Base-by-base conservation (phyloP, 306 rosid genomes). In the Trifolium pratense region DNA sequence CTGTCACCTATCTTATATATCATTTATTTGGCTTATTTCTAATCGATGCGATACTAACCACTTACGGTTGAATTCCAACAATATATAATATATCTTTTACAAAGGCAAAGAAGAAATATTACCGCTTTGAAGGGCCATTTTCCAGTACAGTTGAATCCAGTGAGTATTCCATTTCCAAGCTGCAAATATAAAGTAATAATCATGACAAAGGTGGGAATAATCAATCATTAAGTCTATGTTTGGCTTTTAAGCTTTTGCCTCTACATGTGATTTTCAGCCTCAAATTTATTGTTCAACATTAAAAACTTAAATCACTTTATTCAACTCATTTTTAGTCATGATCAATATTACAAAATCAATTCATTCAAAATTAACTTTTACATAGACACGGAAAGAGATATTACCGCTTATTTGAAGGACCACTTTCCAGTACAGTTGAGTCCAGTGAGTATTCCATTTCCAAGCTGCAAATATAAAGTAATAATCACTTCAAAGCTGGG, bases 361-460 rank as follows among this genome's bases (percentile, higher is more conserved):
- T 8, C 42, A 37, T 37, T 37, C 11, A 37, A 37, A 37, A 37
- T 40, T 14, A 40, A 40, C 45, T 48, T 16, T 51, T 1, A 51
- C 57, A 57, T 0, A 57, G 31, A 15, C 64, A 76, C 5, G 53
- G n/a, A 12, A 21, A 48, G 73, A 65, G 56, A 66, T n/a, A 45
- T 58, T 81, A 90, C 99, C 97, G 81, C 78, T 94, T 94, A 0
- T 21, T 21, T 59, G 82, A 78, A 73, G 85, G 87, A 65, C 84
- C 75, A 76, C 66, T 84, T 82, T 88, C 96, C 77, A 75, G 11
- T 71, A 69, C 57, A 77, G 84, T 75, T 43, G 87, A 84, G 73
- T 85, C 86, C 61, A 63, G 60, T 20, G 90, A 76, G 84, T 80
- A 75, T 59, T 87, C 92, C 84, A 83, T 73, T 68, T 87, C 91